Percentiles rank a stretch among this genome's conserved stretches.
Evolutionary conservation across 768 basidiomycete genomes (phyloP).

Genomic region (Hirschioporus abietinus): DNA sequence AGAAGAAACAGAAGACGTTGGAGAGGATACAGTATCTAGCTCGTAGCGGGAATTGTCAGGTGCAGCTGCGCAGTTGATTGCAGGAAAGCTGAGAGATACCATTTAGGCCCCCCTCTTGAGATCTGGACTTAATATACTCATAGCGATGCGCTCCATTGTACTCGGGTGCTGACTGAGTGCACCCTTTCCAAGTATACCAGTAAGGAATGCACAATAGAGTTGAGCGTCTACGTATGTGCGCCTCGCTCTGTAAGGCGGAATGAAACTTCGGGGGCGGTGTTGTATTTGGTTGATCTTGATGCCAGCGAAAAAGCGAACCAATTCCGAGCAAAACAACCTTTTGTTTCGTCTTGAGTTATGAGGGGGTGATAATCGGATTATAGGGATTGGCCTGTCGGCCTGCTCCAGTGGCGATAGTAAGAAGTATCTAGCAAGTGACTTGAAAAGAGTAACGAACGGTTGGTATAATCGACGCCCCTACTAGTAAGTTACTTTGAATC

Average conservation of each 20-base stretch:
- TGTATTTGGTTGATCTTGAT: background rate
- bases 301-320: background rate
- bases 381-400: too few relatives aligned
- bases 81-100: background rate
- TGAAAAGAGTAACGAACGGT: too few relatives aligned
- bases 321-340: background rate
- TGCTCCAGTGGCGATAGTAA: too few relatives aligned
- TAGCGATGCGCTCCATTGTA: background rate
- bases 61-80: background rate
- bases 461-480: too few relatives aligned
- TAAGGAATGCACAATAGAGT: background rate
- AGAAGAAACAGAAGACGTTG: background rate
- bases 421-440: too few relatives aligned
- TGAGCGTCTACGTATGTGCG: background rate
- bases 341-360: too few relatives aligned
- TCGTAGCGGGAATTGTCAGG: background rate
- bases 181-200: background rate
- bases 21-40: background rate
- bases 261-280: background rate
- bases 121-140: background rate
- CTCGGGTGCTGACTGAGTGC: background rate
- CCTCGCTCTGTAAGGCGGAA: background rate
- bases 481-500: too few relatives aligned
- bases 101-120: background rate
- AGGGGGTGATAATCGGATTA: too few relatives aligned